Conservation (phyloP, 805 yeast species). For the Yarrowia deformans region DNA sequence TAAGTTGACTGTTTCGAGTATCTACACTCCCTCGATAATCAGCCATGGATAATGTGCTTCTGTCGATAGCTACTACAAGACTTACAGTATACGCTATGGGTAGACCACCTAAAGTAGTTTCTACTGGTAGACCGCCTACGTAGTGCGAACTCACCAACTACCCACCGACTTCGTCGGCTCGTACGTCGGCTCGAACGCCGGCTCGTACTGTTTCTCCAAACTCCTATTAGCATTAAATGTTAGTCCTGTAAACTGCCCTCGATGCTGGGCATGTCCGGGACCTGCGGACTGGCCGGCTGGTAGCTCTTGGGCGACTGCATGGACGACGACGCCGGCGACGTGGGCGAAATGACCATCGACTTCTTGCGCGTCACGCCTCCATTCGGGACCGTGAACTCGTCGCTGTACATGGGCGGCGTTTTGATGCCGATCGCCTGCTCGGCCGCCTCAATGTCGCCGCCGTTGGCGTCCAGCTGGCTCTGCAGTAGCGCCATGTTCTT, state of each 20-base stretch:
- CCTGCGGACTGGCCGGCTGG: conserved; percentile 25
- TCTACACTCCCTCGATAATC: too few relatives aligned
- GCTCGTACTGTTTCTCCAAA: too few relatives aligned
- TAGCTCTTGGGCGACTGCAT: conserved; percentile 26
- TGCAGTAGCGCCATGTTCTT: conserved; percentile 51
- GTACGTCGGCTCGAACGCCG: too few relatives aligned
- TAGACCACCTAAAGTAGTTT: too few relatives aligned
- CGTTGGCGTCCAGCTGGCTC: conserved; percentile 39
- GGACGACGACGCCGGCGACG: conserved; percentile 34
- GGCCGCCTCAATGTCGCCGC: conserved; percentile 38
- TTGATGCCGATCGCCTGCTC: conserved; percentile 31
- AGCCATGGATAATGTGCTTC: too few relatives aligned
- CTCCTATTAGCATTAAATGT: conserved; percentile 16
- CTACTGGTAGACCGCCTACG: too few relatives aligned
- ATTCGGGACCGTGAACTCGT: conserved; percentile 33
- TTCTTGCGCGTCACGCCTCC: conserved; percentile 23
- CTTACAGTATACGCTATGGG: too few relatives aligned
- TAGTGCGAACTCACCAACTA: too few relatives aligned
- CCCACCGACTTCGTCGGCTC: too few relatives aligned
- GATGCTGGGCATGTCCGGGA: conserved; percentile 36
- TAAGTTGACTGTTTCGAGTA: too few relatives aligned
- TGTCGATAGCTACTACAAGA: too few relatives aligned
- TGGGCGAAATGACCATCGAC: conserved; percentile 24
- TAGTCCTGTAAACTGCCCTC: conserved; percentile 37
- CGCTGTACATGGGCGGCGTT: conserved; percentile 35